Evolutionary conservation across 768 basidiomycete genomes (phyloP).

Genomic region (Termitomyces sp.): DNA sequence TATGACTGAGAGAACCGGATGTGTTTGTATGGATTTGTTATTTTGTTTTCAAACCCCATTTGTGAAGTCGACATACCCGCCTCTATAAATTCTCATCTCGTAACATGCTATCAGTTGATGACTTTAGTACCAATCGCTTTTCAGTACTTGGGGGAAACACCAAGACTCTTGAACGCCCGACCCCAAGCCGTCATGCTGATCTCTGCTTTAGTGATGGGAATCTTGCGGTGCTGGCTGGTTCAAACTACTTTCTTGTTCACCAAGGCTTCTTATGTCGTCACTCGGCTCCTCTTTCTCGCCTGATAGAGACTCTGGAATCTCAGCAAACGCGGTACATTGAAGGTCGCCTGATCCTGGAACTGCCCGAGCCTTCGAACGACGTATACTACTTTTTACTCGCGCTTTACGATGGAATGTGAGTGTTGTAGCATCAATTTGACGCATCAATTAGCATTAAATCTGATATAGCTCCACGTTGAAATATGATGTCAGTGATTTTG

Average conservation of each 20-base stretch:
- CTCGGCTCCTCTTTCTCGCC: conserved; percentile 42
- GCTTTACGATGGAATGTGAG: conserved; percentile 70
- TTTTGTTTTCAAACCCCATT: neutral
- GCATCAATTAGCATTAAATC: conserved; percentile 7
- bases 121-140: conserved; percentile 44
- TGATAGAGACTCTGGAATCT: conserved; percentile 28
- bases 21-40: neutral
- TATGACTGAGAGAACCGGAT: too few relatives aligned
- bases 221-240: conserved; percentile 52
- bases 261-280: conserved; percentile 59
- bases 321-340: conserved; percentile 34
- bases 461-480: conserved; percentile 37
- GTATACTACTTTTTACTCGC: conserved; percentile 55
- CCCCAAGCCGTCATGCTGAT: conserved; percentile 38
- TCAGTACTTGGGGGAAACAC: conserved; percentile 13
- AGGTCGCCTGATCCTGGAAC: conserved; percentile 47
- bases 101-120: conserved; percentile 19
- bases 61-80: neutral
- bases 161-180: conserved; percentile 5
- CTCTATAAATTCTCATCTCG: neutral
- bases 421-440: conserved; percentile 7
- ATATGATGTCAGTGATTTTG: conserved; percentile 45
- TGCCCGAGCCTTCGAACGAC: conserved; percentile 53
- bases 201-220: conserved; percentile 70
- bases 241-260: conserved; percentile 65